These are phyloP conservation scores for Phytopythium litorale DNA, from an alignment of 352 stramenopile species.

Conservation along the genomic window DNA sequence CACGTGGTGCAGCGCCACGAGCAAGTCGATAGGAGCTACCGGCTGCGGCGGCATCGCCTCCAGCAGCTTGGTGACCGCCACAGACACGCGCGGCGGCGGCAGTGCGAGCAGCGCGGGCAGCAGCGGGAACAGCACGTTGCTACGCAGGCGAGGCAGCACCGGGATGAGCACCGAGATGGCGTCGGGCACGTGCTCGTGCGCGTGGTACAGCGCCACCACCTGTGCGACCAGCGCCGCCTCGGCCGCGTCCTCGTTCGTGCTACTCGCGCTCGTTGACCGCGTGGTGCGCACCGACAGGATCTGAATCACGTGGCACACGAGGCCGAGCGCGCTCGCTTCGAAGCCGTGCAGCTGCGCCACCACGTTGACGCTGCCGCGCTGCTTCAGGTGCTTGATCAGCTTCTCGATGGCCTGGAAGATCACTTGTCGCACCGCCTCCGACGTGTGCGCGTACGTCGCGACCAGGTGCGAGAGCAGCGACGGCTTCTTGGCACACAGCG, in stretches of 20 bases:
- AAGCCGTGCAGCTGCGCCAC: conserved; percentile 69
- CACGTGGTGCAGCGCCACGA: conserved; percentile 74
- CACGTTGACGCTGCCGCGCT: conserved; percentile 53
- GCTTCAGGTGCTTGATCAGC: conserved; percentile 82
- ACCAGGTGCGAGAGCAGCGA: conserved; percentile 56
- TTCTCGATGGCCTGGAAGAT: conserved; percentile 80
- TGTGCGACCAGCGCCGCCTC: conserved; percentile 52
- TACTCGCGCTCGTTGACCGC: background rate
- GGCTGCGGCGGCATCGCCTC: conserved; percentile 69
- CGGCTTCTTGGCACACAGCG: conserved; percentile 75
- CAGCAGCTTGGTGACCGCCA: conserved; percentile 68
- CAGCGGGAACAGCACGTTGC: conserved; percentile 54
- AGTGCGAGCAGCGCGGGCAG: conserved; percentile 56
- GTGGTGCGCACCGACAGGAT: conserved; percentile 45
- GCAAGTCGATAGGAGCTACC: conserved; percentile 59
- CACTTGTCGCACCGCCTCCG: conserved; percentile 59
- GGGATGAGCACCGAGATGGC: conserved; percentile 70
- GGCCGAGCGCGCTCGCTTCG: conserved; percentile 45
- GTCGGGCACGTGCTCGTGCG: conserved; percentile 51
- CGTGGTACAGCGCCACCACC: conserved; percentile 58
- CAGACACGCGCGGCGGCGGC: conserved; percentile 44
- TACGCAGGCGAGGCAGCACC: conserved; percentile 48
- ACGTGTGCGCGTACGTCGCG: conserved; percentile 51
- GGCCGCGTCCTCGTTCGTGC: conserved; percentile 30
- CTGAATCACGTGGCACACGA: conserved; percentile 77